Evolutionary conservation across 371 early-diverging fungal genomes (phyloP), one percentile per base, ranked within the genome.

Genomic region (Mucor lusitanicus): DNA sequence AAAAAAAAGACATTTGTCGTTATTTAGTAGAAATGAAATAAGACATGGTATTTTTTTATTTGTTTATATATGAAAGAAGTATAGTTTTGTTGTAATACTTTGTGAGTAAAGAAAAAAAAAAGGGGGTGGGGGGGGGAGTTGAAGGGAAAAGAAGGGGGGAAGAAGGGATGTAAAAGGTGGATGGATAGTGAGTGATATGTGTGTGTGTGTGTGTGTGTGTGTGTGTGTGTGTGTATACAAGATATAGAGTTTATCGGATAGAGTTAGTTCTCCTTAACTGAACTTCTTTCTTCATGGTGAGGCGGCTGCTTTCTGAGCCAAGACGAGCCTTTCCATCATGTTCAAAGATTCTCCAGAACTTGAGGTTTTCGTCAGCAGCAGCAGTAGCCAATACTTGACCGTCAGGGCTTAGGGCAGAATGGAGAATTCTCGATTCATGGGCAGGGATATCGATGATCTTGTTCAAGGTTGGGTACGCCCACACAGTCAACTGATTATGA

Each of bases 271-370:
- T 60, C 30, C 60, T 66, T 27, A 53, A 53, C 3, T 50, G 28
- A 35, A 58, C n/a, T 17, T 42, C 63, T 23, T 59, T 63, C 33
- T 59, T 69, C 39, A 48, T 54, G 25, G 59, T 42, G 3, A 42
- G 15, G 17, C 44, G 39, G 27, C 4, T 30, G 19, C 30, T 42
- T 35, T 60, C 48, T 30, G 59, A 23, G 13, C 39, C 60, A 25
- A 69, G 55, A 3, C 21, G 44, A 13, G 64, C 40, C 19, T 59
- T 50, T 15, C 68, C 68, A n/a, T 69, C 37, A 11, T 62, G 4
- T 6, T 91, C 90, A 83, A 95, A 97, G 58, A 94, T 74, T 67
- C 90, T 91, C 99, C 99, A 99, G 82, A 99, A 97, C 82, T 99
- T 99, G 56, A 99, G 75, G 64, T 92, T 95, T 74, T 97, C 98